Percentiles rank a stretch among this genome's conserved stretches.
These are phyloP conservation scores for Cupressus sempervirens DNA, from an alignment of 75 land plant genomes.

Conservation along the genomic window DNA sequence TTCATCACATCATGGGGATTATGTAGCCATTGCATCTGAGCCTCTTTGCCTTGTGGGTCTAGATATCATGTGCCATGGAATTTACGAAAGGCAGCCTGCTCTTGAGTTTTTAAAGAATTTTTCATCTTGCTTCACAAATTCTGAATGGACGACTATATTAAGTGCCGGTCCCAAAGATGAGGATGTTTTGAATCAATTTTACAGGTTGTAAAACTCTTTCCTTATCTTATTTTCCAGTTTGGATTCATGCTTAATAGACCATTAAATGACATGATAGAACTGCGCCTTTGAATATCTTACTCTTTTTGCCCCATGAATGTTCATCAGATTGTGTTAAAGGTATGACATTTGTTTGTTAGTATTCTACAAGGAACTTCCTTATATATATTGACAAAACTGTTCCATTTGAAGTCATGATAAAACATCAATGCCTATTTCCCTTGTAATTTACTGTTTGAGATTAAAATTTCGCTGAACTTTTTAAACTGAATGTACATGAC, in stretches of 20 bases:
- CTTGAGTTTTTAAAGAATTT: conserved; percentile 47
- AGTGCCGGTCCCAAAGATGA: conserved; percentile 42
- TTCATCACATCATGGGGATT: conserved; percentile 82
- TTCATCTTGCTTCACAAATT: conserved; percentile 55
- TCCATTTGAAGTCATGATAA: background rate
- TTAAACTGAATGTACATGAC: background rate
- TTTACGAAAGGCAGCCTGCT: conserved; percentile 27
- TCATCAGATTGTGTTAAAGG: background rate
- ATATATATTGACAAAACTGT: background rate
- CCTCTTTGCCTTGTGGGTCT: conserved; percentile 76
- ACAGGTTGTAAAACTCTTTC: conserved; percentile 44
- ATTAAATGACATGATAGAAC: background rate
- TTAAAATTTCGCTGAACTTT: background rate
- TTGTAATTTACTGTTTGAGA: background rate
- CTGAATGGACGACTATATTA: conserved; percentile 62
- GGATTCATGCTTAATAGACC: background rate
- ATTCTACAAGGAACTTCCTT: background rate
- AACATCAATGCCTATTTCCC: background rate
- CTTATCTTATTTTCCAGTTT: background rate
- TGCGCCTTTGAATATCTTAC: background rate
- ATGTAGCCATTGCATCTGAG: conserved; percentile 88
- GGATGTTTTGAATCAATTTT: conserved; percentile 47
- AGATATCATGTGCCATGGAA: conserved; percentile 57
- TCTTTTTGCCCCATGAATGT: background rate
- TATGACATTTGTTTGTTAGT: background rate